phyloP scores from a whole-genome alignment of 2,329 filamentous ascomycete species.

The Pestalotiopsis sp. region DNA sequence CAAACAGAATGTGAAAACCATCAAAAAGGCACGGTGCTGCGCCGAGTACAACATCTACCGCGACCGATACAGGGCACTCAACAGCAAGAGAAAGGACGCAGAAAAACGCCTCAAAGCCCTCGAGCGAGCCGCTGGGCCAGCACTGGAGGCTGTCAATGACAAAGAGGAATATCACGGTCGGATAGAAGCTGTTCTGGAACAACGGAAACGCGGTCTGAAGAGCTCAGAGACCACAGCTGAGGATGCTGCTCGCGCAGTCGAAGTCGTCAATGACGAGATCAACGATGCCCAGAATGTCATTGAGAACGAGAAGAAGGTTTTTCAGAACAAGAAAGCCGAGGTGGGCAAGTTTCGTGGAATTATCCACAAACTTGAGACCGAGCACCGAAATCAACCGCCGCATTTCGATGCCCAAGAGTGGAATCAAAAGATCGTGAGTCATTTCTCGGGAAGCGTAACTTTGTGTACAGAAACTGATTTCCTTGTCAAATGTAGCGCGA shows the following conservation, averaged over 20 bases:
- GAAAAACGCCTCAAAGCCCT: slow-evolving; percentile 61
- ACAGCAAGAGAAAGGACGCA: slow-evolving; percentile 55
- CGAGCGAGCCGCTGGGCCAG: slow-evolving; percentile 64
- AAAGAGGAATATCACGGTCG: slow-evolving; percentile 70
- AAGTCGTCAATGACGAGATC: slow-evolving; percentile 43
- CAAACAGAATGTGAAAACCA: slow-evolving; percentile 62
- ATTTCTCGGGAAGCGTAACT: not conserved
- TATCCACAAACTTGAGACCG: slow-evolving; percentile 66
- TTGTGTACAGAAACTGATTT: not conserved
- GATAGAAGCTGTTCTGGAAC: slow-evolving; percentile 57
- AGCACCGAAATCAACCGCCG: slow-evolving; percentile 62
- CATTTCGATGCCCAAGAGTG: slow-evolving; percentile 72
- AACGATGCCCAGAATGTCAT: slow-evolving; percentile 48
- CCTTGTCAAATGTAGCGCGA: slow-evolving; percentile 49
- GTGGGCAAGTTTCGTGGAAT: slow-evolving; percentile 47
- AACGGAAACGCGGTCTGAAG: slow-evolving; percentile 57
- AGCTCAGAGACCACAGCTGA: slow-evolving; percentile 56
- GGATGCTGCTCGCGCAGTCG: slow-evolving; percentile 36
- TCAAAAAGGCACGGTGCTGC: slow-evolving; percentile 68
- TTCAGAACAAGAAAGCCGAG: slow-evolving; percentile 46
- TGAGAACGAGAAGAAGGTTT: slow-evolving; percentile 53
- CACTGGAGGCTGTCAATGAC: slow-evolving; percentile 66
- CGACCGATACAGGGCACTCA: slow-evolving; percentile 52
- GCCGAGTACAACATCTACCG: slow-evolving; percentile 65
- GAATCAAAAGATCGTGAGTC: slow-evolving; percentile 72